Conservation (phyloP, 257 asterid genomes). For the Paulownia fortunei region DNA sequence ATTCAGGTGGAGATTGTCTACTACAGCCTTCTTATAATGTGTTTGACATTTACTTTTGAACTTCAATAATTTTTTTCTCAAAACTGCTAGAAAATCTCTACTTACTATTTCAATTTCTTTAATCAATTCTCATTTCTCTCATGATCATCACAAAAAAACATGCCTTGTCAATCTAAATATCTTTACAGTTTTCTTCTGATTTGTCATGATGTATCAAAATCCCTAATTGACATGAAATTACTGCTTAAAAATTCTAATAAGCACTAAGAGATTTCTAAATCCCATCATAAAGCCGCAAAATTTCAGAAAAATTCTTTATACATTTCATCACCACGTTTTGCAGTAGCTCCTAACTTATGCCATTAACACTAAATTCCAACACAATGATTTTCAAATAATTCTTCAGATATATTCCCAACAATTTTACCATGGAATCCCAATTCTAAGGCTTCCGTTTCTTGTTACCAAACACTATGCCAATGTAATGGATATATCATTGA, state of each 20-base stretch:
- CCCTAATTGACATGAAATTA: constrained; percentile 15
- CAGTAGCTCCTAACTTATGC: constrained; percentile 15
- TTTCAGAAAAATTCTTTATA: neutral
- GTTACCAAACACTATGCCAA: neutral
- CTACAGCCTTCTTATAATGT: constrained; percentile 3
- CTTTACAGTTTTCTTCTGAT: neutral
- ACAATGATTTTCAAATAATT: neutral
- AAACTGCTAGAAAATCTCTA: neutral
- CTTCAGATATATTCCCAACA: neutral
- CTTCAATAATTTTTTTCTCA: neutral
- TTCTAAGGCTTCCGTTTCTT: constrained; percentile 12
- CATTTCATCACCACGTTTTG: neutral
- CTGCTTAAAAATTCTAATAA: neutral
- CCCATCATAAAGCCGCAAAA: constrained; percentile 12
- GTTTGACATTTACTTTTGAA: neutral
- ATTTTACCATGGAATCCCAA: neutral
- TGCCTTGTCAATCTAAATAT: neutral
- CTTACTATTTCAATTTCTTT: neutral
- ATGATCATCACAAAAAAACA: neutral
- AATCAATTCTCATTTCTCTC: neutral
- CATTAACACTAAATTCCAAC: constrained; percentile 16
- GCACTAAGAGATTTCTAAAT: neutral
- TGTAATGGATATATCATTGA: neutral
- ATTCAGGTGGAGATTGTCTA: neutral
- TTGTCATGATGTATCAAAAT: neutral